Evolutionary conservation across 176 grass and related monocot genomes (phyloP), one percentile per base, ranked within the genome.

Genomic region (Panicum miliaceum): DNA sequence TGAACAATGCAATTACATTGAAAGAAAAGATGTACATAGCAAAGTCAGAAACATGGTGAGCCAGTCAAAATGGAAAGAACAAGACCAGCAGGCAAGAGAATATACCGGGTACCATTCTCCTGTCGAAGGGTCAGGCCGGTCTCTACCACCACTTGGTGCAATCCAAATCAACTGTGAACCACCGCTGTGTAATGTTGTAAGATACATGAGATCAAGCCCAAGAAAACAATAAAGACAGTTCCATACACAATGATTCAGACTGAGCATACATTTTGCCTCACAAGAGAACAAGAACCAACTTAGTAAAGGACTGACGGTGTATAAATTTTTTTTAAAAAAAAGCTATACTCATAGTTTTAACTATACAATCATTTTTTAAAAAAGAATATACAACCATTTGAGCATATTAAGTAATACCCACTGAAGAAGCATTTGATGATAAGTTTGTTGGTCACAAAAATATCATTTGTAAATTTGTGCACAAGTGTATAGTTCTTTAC

Each of bases 151-250:
- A 92, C 93, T 95, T 32, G 96, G 93, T 42, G 96, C 96, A 86
- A 96, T 99, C 96, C 96, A 99, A 82, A 96, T 92, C 87, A 96
- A 81, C 18, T 99, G 96, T 84, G 96, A 99, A 82, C 93, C 91
- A 2, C 87, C 87, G 70, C 93, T 99, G 72, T 68, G 41, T 83
- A 64, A 75, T 69, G 69, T 83, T 36, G 5, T 41, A 78, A 51
- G 67, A 79, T 64, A 67, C 40, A 22, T 75, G 77, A 79, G 15
- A 73, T 67, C 48, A 83, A 87, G 22, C 51, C 34, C 56, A 72
- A 63, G 52, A 78, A 48, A 15, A 76, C 34, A 48, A 9, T 26
- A 35, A 48, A 82, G 26, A 62, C 12, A 58, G 15, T 36, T 3
- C 73, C 23, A 23, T 68, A 64, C 37, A 75, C 20, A 22, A 37